Percentiles rank a stretch among this genome's conserved stretches.
These are phyloP conservation scores for Paulownia fortunei DNA, from an alignment of 257 asterid species.

Conservation along the genomic window DNA sequence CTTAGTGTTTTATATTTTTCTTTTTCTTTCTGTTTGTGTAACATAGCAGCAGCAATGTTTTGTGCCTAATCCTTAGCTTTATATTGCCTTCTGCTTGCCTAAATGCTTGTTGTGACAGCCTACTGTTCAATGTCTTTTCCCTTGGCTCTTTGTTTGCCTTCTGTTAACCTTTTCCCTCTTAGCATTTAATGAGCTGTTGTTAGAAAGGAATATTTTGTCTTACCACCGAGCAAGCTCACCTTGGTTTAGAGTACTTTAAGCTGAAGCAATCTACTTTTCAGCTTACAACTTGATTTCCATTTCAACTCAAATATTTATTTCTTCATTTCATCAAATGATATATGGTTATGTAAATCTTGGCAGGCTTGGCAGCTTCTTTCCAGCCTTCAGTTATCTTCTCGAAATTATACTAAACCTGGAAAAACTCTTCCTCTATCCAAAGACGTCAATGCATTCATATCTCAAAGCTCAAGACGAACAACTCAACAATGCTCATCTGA, in stretches of 20 bases:
- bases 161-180: conserved; percentile 19
- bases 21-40: neutral
- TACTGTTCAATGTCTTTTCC: neutral
- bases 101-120: neutral
- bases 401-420: conserved; percentile 76
- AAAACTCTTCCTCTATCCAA: conserved; percentile 60
- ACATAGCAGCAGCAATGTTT: neutral
- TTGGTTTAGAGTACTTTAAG: neutral
- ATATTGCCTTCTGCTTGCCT: neutral
- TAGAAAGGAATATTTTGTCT: conserved; percentile 19
- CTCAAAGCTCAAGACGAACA: conserved; percentile 52
- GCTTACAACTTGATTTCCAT: conserved; percentile 24
- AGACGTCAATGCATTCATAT: conserved; percentile 41
- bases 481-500: conserved; percentile 43
- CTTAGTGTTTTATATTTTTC: neutral
- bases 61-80: neutral
- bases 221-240: conserved; percentile 19
- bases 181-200: conserved; percentile 3
- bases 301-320: neutral
- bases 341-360: conserved; percentile 30
- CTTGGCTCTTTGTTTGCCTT: conserved; percentile 13
- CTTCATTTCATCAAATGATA: conserved; percentile 6
- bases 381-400: conserved; percentile 69
- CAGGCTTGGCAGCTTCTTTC: conserved; percentile 95
- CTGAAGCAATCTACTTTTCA: neutral